phyloP scores from a whole-genome alignment of 495 filamentous ascomycete genomes.

The Cetradonia linearis region DNA sequence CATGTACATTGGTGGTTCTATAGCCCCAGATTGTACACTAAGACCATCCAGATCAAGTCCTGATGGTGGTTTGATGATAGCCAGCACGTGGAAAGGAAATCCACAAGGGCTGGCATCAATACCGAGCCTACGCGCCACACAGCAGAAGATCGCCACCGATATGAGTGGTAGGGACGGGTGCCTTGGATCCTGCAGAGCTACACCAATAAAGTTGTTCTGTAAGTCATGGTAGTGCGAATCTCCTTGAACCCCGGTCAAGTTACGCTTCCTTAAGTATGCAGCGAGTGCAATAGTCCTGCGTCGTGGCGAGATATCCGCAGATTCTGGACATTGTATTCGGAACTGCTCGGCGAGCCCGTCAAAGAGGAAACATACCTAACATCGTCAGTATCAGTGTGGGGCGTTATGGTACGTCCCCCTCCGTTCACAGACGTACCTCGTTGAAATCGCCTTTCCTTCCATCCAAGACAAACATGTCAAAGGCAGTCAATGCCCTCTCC shows the following conservation, averaged over 20 bases:
- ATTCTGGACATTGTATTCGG: slow-evolving; percentile 36
- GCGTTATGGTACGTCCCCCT: not conserved
- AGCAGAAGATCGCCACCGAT: slow-evolving; percentile 63
- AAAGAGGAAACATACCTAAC: slow-evolving; percentile 49
- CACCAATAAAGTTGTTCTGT: slow-evolving; percentile 75
- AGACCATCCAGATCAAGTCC: slow-evolving; percentile 56
- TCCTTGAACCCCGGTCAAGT: slow-evolving; percentile 55
- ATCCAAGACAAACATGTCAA: slow-evolving; percentile 77
- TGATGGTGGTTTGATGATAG: slow-evolving; percentile 50
- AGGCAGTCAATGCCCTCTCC: slow-evolving; percentile 66
- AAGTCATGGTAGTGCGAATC: slow-evolving; percentile 63
- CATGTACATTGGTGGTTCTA: slow-evolving; percentile 57
- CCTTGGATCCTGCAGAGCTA: slow-evolving; percentile 46
- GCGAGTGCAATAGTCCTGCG: slow-evolving; percentile 58
- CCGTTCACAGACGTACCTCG: slow-evolving; percentile 42
- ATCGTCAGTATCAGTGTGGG: slow-evolving; percentile 10
- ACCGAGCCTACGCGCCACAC: slow-evolving; percentile 53
- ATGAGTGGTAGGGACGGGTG: slow-evolving; percentile 73
- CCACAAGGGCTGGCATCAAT: slow-evolving; percentile 63
- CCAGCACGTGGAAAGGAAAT: slow-evolving; percentile 72
- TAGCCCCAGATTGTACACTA: slow-evolving; percentile 34
- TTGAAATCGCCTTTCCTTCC: slow-evolving; percentile 60
- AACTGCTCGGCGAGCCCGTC: slow-evolving; percentile 52
- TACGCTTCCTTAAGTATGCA: slow-evolving; percentile 51
- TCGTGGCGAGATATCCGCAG: slow-evolving; percentile 46